These are phyloP conservation scores for Cladosporium austrohemisphaericum DNA, from an alignment of 2,329 filamentous ascomycete genomes.

Conservation along the genomic window DNA sequence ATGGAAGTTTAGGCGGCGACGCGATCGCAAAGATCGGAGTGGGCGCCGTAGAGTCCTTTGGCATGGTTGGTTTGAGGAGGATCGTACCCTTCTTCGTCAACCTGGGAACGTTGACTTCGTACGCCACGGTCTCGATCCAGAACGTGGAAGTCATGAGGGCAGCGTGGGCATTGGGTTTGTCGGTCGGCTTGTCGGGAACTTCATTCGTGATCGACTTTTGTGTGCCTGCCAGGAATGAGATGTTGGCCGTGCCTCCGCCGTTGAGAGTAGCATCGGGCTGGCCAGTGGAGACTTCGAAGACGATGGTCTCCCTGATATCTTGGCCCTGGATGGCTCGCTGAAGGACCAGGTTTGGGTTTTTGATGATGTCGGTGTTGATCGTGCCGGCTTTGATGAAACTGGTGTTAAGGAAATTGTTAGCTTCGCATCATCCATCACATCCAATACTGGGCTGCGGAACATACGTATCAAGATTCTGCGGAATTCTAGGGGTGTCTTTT, in stretches of 20 bases:
- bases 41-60: constrained; percentile 12
- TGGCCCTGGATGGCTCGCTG: constrained; percentile 30
- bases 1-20: background rate
- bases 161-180: constrained; percentile 28
- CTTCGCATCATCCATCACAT: no score
- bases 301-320: constrained; percentile 24
- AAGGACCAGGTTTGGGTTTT: constrained; percentile 32
- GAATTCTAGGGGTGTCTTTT: background rate
- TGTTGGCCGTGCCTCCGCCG: constrained; percentile 34
- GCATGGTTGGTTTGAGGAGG: constrained; percentile 14
- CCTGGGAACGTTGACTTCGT: constrained; percentile 2
- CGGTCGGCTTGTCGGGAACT: background rate
- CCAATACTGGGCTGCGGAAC: no score
- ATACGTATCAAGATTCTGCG: background rate
- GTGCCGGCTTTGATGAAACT: background rate
- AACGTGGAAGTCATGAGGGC: constrained; percentile 28
- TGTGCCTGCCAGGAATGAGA: constrained; percentile 29
- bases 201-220: background rate
- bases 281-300: constrained; percentile 32
- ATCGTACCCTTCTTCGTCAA: constrained; percentile 17
- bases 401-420: no score
- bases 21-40: constrained; percentile 18
- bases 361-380: constrained; percentile 23
- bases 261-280: background rate
- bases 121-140: constrained; percentile 33